Percentiles rank a stretch among this genome's conserved stretches.
phyloP scores from a whole-genome alignment of 805 yeast species.

The Cyberlindnera euphorbiae region DNA sequence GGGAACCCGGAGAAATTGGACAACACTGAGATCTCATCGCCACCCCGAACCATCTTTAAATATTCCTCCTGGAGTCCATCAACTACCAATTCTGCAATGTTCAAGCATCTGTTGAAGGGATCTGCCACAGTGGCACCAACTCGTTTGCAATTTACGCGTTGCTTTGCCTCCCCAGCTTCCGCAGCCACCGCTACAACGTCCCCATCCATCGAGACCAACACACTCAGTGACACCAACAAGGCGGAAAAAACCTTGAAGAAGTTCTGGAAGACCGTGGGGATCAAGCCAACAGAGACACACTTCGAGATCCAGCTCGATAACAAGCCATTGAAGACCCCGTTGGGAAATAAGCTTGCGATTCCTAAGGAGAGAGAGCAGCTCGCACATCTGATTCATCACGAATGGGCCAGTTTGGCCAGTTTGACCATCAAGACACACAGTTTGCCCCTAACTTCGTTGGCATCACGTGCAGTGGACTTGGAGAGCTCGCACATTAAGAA shows the following conservation, averaged over 20 bases:
- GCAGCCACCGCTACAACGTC: slow-evolving; percentile 1
- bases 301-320: slow-evolving; percentile 63
- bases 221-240: slow-evolving; percentile 52
- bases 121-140: neutral
- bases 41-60: no score
- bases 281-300: slow-evolving; percentile 26
- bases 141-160: neutral
- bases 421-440: slow-evolving; percentile 69
- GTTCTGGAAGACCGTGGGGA: slow-evolving; percentile 76
- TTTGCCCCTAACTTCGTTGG: slow-evolving; percentile 82
- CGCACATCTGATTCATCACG: slow-evolving; percentile 76
- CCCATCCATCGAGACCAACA: slow-evolving; percentile 9
- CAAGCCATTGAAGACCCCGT: slow-evolving; percentile 78
- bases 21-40: no score
- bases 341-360: slow-evolving; percentile 64
- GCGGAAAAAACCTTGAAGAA: slow-evolving; percentile 61
- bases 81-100: neutral
- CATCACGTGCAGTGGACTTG: slow-evolving; percentile 83
- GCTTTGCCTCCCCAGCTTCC: slow-evolving; percentile 3
- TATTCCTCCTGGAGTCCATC: no score
- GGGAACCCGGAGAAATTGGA: no score
- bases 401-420: slow-evolving; percentile 75
- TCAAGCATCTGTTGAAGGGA: neutral
- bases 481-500: slow-evolving; percentile 33
- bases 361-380: slow-evolving; percentile 56